Conservation (phyloP, 495 filamentous ascomycete species). For the Xylaria castorea region DNA sequence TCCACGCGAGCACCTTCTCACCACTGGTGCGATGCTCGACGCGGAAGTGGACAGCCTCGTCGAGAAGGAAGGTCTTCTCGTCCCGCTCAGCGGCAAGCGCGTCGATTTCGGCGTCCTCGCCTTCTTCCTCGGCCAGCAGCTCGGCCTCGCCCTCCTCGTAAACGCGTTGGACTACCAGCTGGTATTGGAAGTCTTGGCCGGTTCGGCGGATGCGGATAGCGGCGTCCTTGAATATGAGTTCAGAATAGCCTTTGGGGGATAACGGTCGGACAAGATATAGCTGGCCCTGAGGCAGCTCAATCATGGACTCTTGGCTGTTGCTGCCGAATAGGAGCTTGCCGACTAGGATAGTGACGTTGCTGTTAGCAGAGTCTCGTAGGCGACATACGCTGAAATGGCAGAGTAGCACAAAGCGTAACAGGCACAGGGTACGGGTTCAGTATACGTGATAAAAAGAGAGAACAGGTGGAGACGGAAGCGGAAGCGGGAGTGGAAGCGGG, state of each 20-base stretch:
- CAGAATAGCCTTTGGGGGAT: conserved; percentile 95
- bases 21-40: conserved; percentile 78
- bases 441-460: background rate
- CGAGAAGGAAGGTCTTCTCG: conserved; percentile 95
- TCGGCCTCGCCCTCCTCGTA: conserved; percentile 98
- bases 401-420: background rate
- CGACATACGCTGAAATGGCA: background rate
- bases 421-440: background rate
- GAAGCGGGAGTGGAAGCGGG: background rate
- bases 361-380: conserved; percentile 15
- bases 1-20: conserved; percentile 89
- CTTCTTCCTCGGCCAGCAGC: conserved; percentile 80
- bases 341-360: conserved; percentile 59
- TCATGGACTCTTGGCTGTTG: conserved; percentile 87
- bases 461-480: background rate
- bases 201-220: conserved; percentile 90
- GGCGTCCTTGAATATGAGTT: conserved; percentile 98
- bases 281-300: conserved; percentile 93
- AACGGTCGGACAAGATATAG: conserved; percentile 95
- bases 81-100: conserved; percentile 76
- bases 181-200: conserved; percentile 93
- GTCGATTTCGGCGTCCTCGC: conserved; percentile 75
- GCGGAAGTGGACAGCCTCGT: conserved; percentile 88
- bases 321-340: conserved; percentile 92
- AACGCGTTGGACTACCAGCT: conserved; percentile 92